Evolutionary conservation across 495 filamentous ascomycete genomes (phyloP), one percentile per base, ranked within the genome.

Genomic region (Neurospora pannonica): DNA sequence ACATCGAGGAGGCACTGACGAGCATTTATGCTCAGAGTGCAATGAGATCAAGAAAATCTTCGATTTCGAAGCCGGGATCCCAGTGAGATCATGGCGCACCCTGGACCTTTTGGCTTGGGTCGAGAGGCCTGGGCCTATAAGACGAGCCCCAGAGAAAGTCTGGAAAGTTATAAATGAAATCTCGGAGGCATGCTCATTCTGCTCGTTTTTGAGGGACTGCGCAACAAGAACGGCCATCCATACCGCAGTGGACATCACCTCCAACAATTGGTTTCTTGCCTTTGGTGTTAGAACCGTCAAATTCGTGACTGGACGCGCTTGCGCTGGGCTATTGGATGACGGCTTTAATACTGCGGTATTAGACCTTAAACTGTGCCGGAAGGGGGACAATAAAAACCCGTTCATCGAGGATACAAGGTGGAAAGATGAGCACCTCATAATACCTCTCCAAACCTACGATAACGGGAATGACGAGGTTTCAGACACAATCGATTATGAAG

Each of bases 391-490:
- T 5, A 0, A 43, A 43, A 43, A n/a, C 17, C n/a, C n/a, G n/a
- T n/a, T n/a, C n/a, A n/a, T n/a, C n/a, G n/a, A n/a, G n/a, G n/a
- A n/a, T n/a, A n/a, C n/a, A n/a, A n/a, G n/a, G n/a, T n/a, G n/a
- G n/a, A n/a, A n/a, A n/a, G n/a, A n/a, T n/a, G n/a, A n/a, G n/a
- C n/a, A 21, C 42, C 19, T 46, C 2, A 46, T 46, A 46, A 2
- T 46, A 46, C 43, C 43, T 21, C 2, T 46, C 3, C 43, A n/a
- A 10, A 0, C 19, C 19, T n/a, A 9, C 3, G 19, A 46, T 6
- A 8, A n/a, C 3, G 0, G 42, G 0, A n/a, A n/a, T 46, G 0
- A 1, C 42, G 8, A 46, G 3, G 7, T 46, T 0, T 21, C 8
- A 10, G 19, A 10, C 2, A 9, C 42, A n/a, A 3, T 46, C 19